These are phyloP conservation scores for Stramenopiles sp. DNA, from an alignment of 352 stramenopile genomes.

Conservation along the genomic window DNA sequence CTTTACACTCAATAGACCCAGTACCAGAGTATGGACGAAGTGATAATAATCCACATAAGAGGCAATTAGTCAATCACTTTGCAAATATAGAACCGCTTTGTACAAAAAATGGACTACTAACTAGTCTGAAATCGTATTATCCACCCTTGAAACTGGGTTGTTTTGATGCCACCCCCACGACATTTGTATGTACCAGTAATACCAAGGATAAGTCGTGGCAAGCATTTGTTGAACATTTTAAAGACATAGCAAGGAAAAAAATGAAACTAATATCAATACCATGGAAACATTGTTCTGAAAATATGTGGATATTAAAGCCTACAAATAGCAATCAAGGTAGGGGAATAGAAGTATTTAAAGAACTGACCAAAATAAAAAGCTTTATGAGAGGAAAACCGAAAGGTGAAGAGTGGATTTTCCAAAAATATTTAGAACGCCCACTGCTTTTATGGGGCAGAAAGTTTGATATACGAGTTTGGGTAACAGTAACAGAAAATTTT, in stretches of 20 bases:
- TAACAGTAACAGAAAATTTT: constrained; percentile 15
- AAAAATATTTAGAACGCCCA: constrained; percentile 25
- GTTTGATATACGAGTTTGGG: constrained; percentile 31
- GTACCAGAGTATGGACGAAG: neutral
- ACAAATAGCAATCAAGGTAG: constrained; percentile 18
- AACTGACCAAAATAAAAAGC: constrained; percentile 9
- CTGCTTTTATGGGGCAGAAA: constrained; percentile 29
- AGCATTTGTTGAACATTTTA: neutral
- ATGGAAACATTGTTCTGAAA: constrained; percentile 9
- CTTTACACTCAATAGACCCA: neutral
- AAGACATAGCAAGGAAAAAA: neutral
- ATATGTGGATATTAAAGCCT: constrained; percentile 24
- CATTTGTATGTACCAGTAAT: neutral
- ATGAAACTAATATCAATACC: neutral
- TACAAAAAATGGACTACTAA: constrained; percentile 5
- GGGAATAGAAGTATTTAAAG: constrained; percentile 21
- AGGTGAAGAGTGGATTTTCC: constrained; percentile 24
- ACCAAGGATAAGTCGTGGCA: neutral
- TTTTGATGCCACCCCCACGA: neutral
- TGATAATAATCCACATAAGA: neutral
- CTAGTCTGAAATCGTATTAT: neutral
- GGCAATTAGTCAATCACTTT: constrained; percentile 1
- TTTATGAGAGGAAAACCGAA: constrained; percentile 15
- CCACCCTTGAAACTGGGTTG: neutral
- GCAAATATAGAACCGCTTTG: neutral